These are phyloP conservation scores for Hypseocharis bilobata DNA, from an alignment of 441 rosid species.

Conservation along the genomic window DNA sequence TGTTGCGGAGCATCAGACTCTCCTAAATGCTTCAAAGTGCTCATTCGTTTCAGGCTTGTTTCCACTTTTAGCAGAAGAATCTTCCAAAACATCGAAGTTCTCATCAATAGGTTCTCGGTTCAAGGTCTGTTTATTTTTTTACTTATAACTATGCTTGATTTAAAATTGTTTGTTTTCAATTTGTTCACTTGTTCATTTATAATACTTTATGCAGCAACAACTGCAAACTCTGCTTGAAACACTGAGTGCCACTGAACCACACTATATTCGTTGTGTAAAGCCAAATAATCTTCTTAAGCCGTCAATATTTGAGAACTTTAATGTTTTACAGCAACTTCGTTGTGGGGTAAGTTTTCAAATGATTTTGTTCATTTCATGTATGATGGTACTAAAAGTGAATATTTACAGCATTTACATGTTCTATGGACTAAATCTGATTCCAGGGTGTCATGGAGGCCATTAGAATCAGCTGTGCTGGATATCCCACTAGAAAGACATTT, in stretches of 20 bases:
- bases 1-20: constrained; percentile 85
- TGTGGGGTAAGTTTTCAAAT: constrained; percentile 73
- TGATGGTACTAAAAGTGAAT: constrained; percentile 14
- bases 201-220: constrained; percentile 66
- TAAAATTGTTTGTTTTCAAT: constrained; percentile 16
- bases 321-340: constrained; percentile 77
- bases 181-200: constrained; percentile 10
- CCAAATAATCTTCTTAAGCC: constrained; percentile 92
- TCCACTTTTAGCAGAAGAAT: constrained; percentile 69
- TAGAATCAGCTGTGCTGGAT: constrained; percentile 97
- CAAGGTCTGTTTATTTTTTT: constrained; percentile 52
- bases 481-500: constrained; percentile 78
- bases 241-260: constrained; percentile 83
- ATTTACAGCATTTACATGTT: constrained; percentile 7
- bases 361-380: constrained; percentile 23
- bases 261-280: constrained; percentile 82
- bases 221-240: constrained; percentile 87
- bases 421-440: constrained; percentile 15
- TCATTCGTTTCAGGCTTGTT: constrained; percentile 74
- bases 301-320: constrained; percentile 61
- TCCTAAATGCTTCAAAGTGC: constrained; percentile 62
- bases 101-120: constrained; percentile 85
- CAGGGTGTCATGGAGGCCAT: constrained; percentile 99
- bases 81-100: constrained; percentile 81
- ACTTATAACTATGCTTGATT: constrained; percentile 6